phyloP scores from a whole-genome alignment of 495 filamentous ascomycete species.

The Penicillium salamii region DNA sequence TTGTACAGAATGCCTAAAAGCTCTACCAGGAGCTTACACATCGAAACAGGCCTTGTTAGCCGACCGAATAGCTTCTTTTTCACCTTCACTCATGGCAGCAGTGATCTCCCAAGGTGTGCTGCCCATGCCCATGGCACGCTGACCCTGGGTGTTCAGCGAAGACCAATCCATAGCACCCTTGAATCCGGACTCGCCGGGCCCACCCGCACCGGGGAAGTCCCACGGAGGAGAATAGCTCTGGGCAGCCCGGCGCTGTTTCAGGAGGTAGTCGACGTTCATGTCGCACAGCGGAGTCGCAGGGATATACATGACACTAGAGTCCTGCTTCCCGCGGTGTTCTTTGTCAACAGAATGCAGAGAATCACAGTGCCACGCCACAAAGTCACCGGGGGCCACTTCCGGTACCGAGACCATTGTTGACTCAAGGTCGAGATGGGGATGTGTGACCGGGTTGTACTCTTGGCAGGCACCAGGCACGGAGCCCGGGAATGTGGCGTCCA shows the following conservation, averaged over 20 bases:
- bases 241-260: slow-evolving; percentile 60
- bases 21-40: slow-evolving; percentile 6
- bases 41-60: slow-evolving; percentile 57
- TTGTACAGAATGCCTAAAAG: neutral
- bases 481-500: slow-evolving; percentile 59
- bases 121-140: slow-evolving; percentile 60
- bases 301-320: slow-evolving; percentile 84
- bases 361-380: slow-evolving; percentile 91
- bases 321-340: slow-evolving; percentile 63
- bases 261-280: slow-evolving; percentile 66
- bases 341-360: slow-evolving; percentile 79
- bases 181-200: slow-evolving; percentile 44
- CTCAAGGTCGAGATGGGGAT: slow-evolving; percentile 74
- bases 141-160: slow-evolving; percentile 41
- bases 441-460: slow-evolving; percentile 66
- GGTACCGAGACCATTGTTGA: slow-evolving; percentile 78
- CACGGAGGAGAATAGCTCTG: slow-evolving; percentile 45
- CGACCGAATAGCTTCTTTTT: slow-evolving; percentile 51
- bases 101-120: slow-evolving; percentile 46
- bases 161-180: slow-evolving; percentile 40
- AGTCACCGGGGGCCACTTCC: slow-evolving; percentile 75
- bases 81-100: slow-evolving; percentile 49
- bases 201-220: slow-evolving; percentile 62
- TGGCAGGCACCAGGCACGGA: slow-evolving; percentile 74
- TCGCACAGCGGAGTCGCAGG: slow-evolving; percentile 79